Evolutionary conservation across 2,329 filamentous ascomycete species (phyloP).

Genomic region (Neonectria neomacrospora): DNA sequence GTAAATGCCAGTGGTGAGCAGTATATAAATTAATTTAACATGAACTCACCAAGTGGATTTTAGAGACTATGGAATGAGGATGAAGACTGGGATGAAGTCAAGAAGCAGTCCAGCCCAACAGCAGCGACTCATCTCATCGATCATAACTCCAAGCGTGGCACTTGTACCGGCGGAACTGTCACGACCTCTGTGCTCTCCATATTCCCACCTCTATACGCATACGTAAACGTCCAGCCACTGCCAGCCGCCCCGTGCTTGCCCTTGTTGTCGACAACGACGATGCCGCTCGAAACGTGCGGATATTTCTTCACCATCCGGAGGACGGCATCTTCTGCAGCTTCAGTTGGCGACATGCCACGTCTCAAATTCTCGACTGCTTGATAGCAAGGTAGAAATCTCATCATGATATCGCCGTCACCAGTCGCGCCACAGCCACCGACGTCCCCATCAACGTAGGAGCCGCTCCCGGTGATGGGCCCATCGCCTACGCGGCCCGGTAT

Average conservation of each 20-base stretch:
- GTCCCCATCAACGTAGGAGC: constrained; percentile 65
- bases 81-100: too few relatives aligned
- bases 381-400: constrained; percentile 67
- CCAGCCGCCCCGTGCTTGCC: constrained; percentile 63
- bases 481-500: constrained; percentile 66
- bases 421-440: constrained; percentile 67
- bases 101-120: too few relatives aligned
- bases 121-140: too few relatives aligned
- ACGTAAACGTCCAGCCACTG: constrained; percentile 66
- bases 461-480: constrained; percentile 64
- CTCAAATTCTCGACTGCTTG: constrained; percentile 66
- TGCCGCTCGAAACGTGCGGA: constrained; percentile 57
- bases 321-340: constrained; percentile 63
- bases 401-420: constrained; percentile 68
- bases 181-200: constrained; percentile 61
- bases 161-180: constrained; percentile 47
- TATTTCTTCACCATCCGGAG: constrained; percentile 60
- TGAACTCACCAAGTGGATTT: too few relatives aligned
- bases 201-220: constrained; percentile 58
- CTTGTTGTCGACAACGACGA: constrained; percentile 62
- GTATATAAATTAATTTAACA: too few relatives aligned
- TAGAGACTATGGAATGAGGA: too few relatives aligned
- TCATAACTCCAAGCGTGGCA: background rate
- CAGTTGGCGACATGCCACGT: constrained; percentile 57
- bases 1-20: too few relatives aligned